phyloP scores from a whole-genome alignment of 2,329 filamentous ascomycete species.

The Phialemonium atrogriseum region DNA sequence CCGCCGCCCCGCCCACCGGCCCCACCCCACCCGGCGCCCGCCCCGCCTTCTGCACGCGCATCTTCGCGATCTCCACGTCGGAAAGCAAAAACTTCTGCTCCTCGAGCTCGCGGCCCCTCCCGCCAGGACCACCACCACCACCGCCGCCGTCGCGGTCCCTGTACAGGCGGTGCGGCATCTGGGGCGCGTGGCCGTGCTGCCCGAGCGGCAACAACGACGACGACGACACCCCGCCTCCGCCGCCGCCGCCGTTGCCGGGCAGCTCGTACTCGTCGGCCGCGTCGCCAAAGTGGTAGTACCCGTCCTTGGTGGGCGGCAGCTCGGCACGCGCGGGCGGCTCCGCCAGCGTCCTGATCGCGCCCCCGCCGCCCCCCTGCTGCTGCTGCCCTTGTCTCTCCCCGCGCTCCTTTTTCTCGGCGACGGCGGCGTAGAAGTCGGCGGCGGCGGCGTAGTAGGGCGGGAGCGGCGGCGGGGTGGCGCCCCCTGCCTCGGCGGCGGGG shows the following conservation, averaged over 20 bases:
- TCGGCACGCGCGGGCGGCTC: constrained; percentile 16
- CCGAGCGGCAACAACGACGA: too few relatives aligned
- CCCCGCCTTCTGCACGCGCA: constrained; percentile 12
- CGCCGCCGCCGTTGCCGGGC: too few relatives aligned
- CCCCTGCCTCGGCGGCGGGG: constrained; percentile 6
- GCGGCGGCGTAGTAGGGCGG: constrained; percentile 18
- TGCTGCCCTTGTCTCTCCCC: too few relatives aligned
- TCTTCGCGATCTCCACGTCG: constrained; percentile 13
- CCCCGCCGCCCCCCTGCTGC: too few relatives aligned
- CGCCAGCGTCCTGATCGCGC: constrained; percentile 15
- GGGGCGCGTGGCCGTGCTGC: constrained; percentile 11
- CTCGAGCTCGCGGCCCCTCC: constrained; percentile 11
- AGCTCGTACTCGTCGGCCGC: constrained; percentile 16
- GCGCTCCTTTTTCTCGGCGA: too few relatives aligned
- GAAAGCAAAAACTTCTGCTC: constrained; percentile 19
- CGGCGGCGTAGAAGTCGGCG: constrained; percentile 14
- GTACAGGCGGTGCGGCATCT: constrained; percentile 12
- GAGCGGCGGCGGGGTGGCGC: constrained; percentile 11
- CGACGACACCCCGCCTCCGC: too few relatives aligned
- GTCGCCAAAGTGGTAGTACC: constrained; percentile 14
- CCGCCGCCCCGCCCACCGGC: too few relatives aligned
- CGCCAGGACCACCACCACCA: neutral
- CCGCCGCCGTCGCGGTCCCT: constrained; percentile 5
- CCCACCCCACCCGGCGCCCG: too few relatives aligned
- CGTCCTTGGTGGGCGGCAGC: constrained; percentile 19